Percentiles rank a stretch among this genome's conserved stretches.
phyloP scores from a whole-genome alignment of 192 early-diverging fungal genomes.

The Backusella circina region DNA sequence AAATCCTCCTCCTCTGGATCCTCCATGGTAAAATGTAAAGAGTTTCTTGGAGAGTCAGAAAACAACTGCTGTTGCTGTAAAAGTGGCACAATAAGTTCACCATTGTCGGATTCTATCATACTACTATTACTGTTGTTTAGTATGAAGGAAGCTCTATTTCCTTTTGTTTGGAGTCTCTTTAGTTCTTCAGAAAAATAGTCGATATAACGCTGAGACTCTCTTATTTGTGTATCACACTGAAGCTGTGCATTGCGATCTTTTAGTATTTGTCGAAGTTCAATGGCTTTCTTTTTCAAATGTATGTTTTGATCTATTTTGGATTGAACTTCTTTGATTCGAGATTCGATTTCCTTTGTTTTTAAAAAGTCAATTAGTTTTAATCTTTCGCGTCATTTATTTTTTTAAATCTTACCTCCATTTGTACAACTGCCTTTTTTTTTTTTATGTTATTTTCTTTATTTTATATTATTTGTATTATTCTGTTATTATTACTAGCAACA shows the following conservation, averaged over 20 bases:
- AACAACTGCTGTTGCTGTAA: neutral
- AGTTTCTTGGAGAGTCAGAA: neutral
- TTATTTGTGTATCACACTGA: conserved; percentile 74
- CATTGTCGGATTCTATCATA: neutral
- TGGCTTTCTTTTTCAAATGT: conserved; percentile 41
- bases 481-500: neutral
- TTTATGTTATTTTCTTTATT: neutral
- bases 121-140: neutral
- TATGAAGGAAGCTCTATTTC: neutral
- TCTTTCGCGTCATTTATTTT: neutral
- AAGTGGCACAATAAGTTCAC: neutral
- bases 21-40: neutral
- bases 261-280: conserved; percentile 54
- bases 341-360: conserved; percentile 12
- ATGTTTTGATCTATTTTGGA: conserved; percentile 37
- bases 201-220: conserved; percentile 63
- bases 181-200: conserved; percentile 67
- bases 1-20: neutral
- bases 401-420: neutral
- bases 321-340: conserved; percentile 32
- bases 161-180: conserved; percentile 43
- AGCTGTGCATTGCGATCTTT: conserved; percentile 61
- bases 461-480: neutral
- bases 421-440: neutral
- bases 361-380: neutral